These are phyloP conservation scores for Candida tallmaniae DNA, from an alignment of 805 yeast species.

Conservation along the genomic window DNA sequence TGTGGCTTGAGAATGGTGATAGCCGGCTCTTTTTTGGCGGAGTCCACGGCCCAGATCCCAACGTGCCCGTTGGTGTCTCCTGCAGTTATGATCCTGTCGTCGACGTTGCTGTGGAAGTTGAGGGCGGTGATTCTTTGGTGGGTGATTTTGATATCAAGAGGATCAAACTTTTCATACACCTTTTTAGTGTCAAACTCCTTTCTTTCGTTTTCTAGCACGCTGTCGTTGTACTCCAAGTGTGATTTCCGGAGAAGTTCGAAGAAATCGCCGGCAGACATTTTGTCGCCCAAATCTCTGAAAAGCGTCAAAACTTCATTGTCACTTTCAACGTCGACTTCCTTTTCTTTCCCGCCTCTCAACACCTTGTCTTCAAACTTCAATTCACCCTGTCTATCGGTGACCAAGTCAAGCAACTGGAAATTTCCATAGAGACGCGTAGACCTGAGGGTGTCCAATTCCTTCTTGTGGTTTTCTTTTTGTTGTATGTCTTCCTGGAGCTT, in stretches of 20 bases:
- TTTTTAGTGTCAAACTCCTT: slow-evolving; percentile 48
- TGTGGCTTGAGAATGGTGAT: slow-evolving; percentile 70
- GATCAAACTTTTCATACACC: slow-evolving; percentile 55
- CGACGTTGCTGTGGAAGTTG: slow-evolving; percentile 68
- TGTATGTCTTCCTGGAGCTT: slow-evolving; percentile 34
- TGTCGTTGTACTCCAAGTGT: slow-evolving; percentile 22
- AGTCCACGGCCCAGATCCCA: slow-evolving; percentile 82
- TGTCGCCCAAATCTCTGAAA: slow-evolving; percentile 40
- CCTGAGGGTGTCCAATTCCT: slow-evolving; percentile 47
- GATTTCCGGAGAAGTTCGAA: slow-evolving; percentile 45
- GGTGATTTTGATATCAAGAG: slow-evolving; percentile 67
- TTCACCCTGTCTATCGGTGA: slow-evolving; percentile 39
- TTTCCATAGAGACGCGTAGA: slow-evolving; percentile 63
- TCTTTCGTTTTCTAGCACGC: slow-evolving; percentile 45
- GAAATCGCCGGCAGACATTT: slow-evolving; percentile 68
- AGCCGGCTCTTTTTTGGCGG: slow-evolving; percentile 37
- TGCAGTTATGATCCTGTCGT: slow-evolving; percentile 63
- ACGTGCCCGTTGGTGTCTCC: slow-evolving; percentile 88
- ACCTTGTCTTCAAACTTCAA: slow-evolving; percentile 28
- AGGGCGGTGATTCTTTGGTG: slow-evolving; percentile 71
- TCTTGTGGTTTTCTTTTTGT: slow-evolving; percentile 27
- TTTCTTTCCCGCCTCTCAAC: slow-evolving; percentile 9
- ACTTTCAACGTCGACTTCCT: slow-evolving; percentile 10
- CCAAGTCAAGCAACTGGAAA: slow-evolving; percentile 55
- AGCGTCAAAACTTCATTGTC: slow-evolving; percentile 28